phyloP scores from a whole-genome alignment of 371 early-diverging fungal species.

The Lichtheimia ornata region DNA sequence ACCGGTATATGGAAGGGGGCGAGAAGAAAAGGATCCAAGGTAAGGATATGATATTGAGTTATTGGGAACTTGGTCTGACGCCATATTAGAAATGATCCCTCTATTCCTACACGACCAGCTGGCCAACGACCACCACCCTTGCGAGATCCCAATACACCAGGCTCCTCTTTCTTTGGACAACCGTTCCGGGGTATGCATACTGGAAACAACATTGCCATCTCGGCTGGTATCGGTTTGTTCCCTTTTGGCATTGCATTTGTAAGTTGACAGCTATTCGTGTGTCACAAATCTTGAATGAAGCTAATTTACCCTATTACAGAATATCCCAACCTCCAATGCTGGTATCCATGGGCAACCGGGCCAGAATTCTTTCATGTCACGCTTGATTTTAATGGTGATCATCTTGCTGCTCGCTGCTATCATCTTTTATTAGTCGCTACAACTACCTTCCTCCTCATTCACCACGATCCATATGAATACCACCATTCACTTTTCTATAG shows the following conservation, averaged over 20 bases:
- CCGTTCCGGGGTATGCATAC: constrained; percentile 51
- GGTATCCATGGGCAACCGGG: constrained; percentile 11
- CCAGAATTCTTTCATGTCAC: constrained; percentile 11
- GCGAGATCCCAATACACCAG: constrained; percentile 45
- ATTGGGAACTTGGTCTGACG: background rate
- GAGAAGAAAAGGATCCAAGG: constrained; percentile 66
- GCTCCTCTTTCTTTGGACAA: constrained; percentile 42
- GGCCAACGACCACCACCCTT: constrained; percentile 71
- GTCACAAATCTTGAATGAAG: background rate
- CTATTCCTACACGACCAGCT: constrained; percentile 68
- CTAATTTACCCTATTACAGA: constrained; percentile 18
- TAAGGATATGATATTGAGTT: background rate
- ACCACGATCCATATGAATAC: no score
- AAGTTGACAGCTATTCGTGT: constrained; percentile 15
- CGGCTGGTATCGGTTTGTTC: constrained; percentile 51
- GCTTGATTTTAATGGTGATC: constrained; percentile 13
- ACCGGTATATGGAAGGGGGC: constrained; percentile 76
- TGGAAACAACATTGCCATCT: constrained; percentile 41
- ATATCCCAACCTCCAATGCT: constrained; percentile 27
- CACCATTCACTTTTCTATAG: no score
- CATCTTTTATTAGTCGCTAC: constrained; percentile 8
- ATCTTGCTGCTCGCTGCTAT: constrained; percentile 6
- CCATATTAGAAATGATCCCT: constrained; percentile 36
- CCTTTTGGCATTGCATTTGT: constrained; percentile 63
- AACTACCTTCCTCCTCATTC: no score